phyloP scores from a whole-genome alignment of 2,329 filamentous ascomycete species.

The Fusarium annulatum region DNA sequence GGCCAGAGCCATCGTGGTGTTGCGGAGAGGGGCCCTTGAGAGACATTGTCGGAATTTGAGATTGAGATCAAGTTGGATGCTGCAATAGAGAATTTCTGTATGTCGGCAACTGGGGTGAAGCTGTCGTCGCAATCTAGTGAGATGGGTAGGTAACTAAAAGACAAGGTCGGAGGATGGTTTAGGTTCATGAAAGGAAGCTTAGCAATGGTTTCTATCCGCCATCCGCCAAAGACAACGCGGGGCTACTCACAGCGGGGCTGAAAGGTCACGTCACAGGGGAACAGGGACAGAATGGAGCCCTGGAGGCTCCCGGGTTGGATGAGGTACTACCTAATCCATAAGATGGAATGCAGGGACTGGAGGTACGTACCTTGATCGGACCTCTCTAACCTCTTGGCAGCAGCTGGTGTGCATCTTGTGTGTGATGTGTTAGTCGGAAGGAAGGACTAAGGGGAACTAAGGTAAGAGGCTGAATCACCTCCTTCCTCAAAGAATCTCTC shows the following conservation, averaged over 20 bases:
- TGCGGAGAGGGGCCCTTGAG: conserved; percentile 68
- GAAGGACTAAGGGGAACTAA: conserved; percentile 14
- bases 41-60: conserved; percentile 40
- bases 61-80: neutral
- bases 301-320: neutral
- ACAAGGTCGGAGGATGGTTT: conserved; percentile 9
- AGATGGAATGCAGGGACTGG: conserved; percentile 36
- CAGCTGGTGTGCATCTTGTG: neutral
- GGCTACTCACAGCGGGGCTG: conserved; percentile 42
- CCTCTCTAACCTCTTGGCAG: conserved; percentile 14
- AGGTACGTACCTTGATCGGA: conserved; percentile 35
- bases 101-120: neutral
- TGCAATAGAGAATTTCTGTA: conserved; percentile 14
- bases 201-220: conserved; percentile 6
- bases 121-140: conserved; percentile 18
- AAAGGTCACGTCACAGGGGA: conserved; percentile 40
- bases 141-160: neutral
- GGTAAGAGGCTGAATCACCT: neutral
- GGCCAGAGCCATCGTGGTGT: conserved; percentile 73
- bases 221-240: conserved; percentile 30
- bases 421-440: conserved; percentile 5
- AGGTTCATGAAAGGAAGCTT: conserved; percentile 17
- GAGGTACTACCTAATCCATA: neutral
- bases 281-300: conserved; percentile 1
- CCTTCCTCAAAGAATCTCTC: conserved; percentile 7